Percentiles rank a stretch among this genome's conserved stretches.
phyloP scores from a whole-genome alignment of 2,329 filamentous ascomycete genomes.

The Aspergillus carbonarius region DNA sequence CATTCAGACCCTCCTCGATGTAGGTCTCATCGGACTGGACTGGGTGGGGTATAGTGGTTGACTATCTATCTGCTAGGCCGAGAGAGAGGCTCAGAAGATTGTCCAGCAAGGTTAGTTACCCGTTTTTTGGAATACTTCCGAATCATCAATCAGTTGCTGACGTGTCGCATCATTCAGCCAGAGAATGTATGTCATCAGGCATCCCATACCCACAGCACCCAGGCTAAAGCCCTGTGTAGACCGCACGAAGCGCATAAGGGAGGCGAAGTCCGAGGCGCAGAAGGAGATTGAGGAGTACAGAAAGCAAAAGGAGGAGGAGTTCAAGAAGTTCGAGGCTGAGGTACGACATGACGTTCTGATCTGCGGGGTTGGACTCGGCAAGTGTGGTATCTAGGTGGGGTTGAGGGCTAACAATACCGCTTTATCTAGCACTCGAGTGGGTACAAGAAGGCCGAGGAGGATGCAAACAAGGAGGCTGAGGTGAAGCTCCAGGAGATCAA shows the following conservation, averaged over 20 bases:
- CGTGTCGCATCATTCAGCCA: slow-evolving; percentile 55
- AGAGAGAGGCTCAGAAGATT: slow-evolving; percentile 98
- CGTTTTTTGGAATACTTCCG: neutral
- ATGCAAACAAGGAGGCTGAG: slow-evolving; percentile 79
- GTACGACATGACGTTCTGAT: slow-evolving; percentile 41
- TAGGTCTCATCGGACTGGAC: slow-evolving; percentile 52
- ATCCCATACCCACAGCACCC: neutral
- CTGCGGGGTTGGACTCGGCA: neutral
- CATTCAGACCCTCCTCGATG: slow-evolving; percentile 98
- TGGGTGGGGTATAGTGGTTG: slow-evolving; percentile 7
- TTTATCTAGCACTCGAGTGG: slow-evolving; percentile 72
- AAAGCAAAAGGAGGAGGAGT: slow-evolving; percentile 86
- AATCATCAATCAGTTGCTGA: slow-evolving; percentile 18
- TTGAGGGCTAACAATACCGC: neutral
- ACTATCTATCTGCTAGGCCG: slow-evolving; percentile 61
- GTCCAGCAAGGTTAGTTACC: slow-evolving; percentile 78
- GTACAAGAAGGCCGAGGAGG: slow-evolving; percentile 77
- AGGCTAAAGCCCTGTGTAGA: slow-evolving; percentile 50
- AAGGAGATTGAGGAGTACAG: slow-evolving; percentile 96
- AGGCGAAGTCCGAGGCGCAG: slow-evolving; percentile 93
- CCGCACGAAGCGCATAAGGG: slow-evolving; percentile 95
- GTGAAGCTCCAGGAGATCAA: slow-evolving; percentile 79
- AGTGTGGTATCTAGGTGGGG: neutral
- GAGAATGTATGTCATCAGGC: slow-evolving; percentile 69
- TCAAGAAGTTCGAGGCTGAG: slow-evolving; percentile 88